Base-by-base conservation (phyloP, 2,329 filamentous ascomycete genomes). In the Hypoxylon sp. region DNA sequence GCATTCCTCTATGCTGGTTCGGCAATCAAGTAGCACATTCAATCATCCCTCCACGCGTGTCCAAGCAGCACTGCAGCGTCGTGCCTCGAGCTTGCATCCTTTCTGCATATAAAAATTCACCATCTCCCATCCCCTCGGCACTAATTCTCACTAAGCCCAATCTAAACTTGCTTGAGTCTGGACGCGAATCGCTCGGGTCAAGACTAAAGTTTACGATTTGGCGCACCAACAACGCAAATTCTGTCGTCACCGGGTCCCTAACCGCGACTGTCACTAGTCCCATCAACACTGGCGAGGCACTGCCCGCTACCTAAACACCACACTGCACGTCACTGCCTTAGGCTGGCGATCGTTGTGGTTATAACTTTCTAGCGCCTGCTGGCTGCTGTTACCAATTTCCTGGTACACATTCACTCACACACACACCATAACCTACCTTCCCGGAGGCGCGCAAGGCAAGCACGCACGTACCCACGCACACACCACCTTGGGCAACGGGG, bases 111-210 rank as follows among this genome's bases (percentile, higher is more conserved):
- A 73, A 76, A 74, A 74, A 69, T 67, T 68, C 65, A 72, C 74
- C 72, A 71, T 73, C 67, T 67, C 72, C 73, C 72, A 72, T 73
- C 70, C 66, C 66, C 66, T 76, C 67, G 71, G 72, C 75, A 75
- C 75, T 77, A 77, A 75, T 72, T 74, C 70, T 74, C 74, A 75
- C 74, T 77, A 74, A 77, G 72, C 72, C 74, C 72, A 70, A 71
- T 71, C 75, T 75, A 76, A 76, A 73, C 75, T 54, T 67, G 57
- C 63, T 63, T 67, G 60, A 70, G 67, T 66, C 71, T 70, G 68
- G 68, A 70, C 65, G 65, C 69, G 65, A 68, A 65, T 64, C 64
- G 64, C 57, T 73, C 53, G 67, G 67, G 62, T 70, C 64, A 47
- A 65, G 63, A 63, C 67, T 73, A 73, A 68, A 63, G 54, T 62